A percentile compares a stretch with the other conserved stretches of the same genome.
Evolutionary conservation across 1,139 yeast species (phyloP).

Genomic region (Candida labiduridarum): DNA sequence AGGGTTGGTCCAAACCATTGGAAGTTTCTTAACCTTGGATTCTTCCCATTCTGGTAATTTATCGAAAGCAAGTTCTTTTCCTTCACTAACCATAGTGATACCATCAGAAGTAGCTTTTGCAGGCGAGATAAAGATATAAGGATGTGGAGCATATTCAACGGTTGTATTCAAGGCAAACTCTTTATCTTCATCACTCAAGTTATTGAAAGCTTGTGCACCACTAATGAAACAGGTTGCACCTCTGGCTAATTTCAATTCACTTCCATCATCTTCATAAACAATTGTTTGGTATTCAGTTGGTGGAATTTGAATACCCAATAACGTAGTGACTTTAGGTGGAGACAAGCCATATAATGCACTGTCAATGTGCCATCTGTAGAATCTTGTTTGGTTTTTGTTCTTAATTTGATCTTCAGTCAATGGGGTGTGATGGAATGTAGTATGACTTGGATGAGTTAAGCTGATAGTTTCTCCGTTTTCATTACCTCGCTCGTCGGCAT

Average conservation of each 20-base stretch:
- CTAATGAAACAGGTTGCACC: slow-evolving; percentile 89
- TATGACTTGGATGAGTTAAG: slow-evolving; percentile 82
- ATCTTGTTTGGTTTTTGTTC: slow-evolving; percentile 66
- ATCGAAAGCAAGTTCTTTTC: slow-evolving; percentile 65
- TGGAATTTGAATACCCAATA: slow-evolving; percentile 83
- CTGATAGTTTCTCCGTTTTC: slow-evolving; percentile 57
- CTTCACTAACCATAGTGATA: slow-evolving; percentile 79
- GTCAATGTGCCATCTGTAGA: slow-evolving; percentile 93
- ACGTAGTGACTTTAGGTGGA: slow-evolving; percentile 84
- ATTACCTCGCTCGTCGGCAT: slow-evolving; percentile 68
- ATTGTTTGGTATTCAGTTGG: slow-evolving; percentile 51
- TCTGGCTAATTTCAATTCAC: slow-evolving; percentile 65
- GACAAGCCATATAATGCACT: slow-evolving; percentile 83
- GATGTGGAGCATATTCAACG: slow-evolving; percentile 89
- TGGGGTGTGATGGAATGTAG: slow-evolving; percentile 70
- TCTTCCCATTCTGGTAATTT: slow-evolving; percentile 82
- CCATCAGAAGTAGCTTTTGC: slow-evolving; percentile 86
- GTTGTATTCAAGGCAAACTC: slow-evolving; percentile 72
- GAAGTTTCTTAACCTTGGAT: slow-evolving; percentile 70
- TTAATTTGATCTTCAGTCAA: slow-evolving; percentile 63
- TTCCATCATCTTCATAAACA: slow-evolving; percentile 63
- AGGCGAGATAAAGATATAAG: slow-evolving; percentile 79
- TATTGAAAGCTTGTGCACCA: slow-evolving; percentile 74
- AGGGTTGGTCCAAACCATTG: slow-evolving; percentile 93
- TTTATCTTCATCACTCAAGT: slow-evolving; percentile 68